These are phyloP conservation scores for Euptelea pleiosperma DNA, from an alignment of 164 flowering plant genomes.

Conservation along the genomic window DNA sequence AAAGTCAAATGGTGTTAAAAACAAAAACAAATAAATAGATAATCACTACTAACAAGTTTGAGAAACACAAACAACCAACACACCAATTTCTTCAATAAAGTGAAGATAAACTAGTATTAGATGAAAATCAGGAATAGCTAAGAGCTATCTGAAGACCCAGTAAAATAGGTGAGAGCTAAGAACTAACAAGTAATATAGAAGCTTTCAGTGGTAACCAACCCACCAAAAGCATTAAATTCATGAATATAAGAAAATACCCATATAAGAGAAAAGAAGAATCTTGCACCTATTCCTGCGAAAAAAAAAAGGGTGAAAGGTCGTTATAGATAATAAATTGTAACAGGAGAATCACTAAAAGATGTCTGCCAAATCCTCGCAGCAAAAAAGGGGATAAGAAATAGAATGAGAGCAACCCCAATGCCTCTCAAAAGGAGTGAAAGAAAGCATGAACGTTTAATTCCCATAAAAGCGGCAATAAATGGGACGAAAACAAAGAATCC, in stretches of 20 bases:
- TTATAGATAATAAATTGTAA: slow-evolving; percentile 40
- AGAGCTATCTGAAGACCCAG: background rate
- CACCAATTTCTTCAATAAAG: background rate
- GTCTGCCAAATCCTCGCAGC: slow-evolving; percentile 14
- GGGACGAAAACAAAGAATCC: slow-evolving; percentile 7
- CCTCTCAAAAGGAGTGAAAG: slow-evolving; percentile 24
- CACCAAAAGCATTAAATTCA: slow-evolving; percentile 27
- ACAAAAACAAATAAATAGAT: too few species aligned
- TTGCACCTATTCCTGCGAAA: slow-evolving; percentile 11
- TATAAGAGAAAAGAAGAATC: slow-evolving; percentile 13
- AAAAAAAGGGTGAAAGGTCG: slow-evolving; percentile 32
- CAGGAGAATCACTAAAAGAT: slow-evolving; percentile 19
- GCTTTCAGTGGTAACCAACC: slow-evolving; percentile 4
- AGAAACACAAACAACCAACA: too few species aligned
- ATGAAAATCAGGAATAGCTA: background rate
- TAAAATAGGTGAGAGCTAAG: background rate
- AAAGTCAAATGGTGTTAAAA: background rate
- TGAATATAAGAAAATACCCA: slow-evolving; percentile 12
- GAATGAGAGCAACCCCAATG: slow-evolving; percentile 22
- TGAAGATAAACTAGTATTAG: background rate
- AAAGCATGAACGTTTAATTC: slow-evolving; percentile 20
- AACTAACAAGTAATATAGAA: slow-evolving; percentile 1
- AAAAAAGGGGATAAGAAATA: slow-evolving; percentile 26
- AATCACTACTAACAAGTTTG: too few species aligned
- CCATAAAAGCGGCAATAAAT: slow-evolving; percentile 27